These are phyloP conservation scores for Amanita thiersii DNA, from an alignment of 768 basidiomycete species.

Conservation along the genomic window DNA sequence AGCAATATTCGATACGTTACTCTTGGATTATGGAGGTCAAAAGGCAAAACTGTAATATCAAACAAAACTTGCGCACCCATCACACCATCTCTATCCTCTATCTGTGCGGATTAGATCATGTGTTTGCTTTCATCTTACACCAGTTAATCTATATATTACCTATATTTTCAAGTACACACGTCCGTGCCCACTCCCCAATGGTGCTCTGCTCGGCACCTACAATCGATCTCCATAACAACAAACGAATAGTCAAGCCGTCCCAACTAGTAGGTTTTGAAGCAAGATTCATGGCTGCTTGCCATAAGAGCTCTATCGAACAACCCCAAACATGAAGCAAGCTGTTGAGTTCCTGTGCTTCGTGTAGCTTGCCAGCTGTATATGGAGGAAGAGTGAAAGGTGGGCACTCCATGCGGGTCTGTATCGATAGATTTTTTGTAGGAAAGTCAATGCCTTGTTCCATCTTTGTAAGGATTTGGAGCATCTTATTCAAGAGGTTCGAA, in stretches of 20 bases:
- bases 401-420: not conserved
- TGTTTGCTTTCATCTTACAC: no score
- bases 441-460: constrained; percentile 1
- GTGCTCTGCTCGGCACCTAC: constrained; percentile 25
- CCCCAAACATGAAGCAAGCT: constrained; percentile 39
- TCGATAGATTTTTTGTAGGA: not conserved
- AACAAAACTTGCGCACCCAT: no score
- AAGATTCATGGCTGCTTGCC: constrained; percentile 41
- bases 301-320: constrained; percentile 42
- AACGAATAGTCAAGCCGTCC: constrained; percentile 42
- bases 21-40: no score
- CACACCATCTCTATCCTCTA: no score
- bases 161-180: constrained; percentile 20
- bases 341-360: constrained; percentile 20
- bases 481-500: not conserved
- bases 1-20: not conserved
- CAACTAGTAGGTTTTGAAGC: constrained; percentile 27
- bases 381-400: constrained; percentile 16
- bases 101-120: no score
- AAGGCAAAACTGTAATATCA: not conserved
- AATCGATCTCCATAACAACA: constrained; percentile 50
- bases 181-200: constrained; percentile 52
- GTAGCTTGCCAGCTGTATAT: constrained; percentile 26
- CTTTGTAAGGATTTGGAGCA: not conserved
- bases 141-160: not conserved